Evolutionary conservation across 768 basidiomycete genomes (phyloP).

Genomic region (Collybia sp.): DNA sequence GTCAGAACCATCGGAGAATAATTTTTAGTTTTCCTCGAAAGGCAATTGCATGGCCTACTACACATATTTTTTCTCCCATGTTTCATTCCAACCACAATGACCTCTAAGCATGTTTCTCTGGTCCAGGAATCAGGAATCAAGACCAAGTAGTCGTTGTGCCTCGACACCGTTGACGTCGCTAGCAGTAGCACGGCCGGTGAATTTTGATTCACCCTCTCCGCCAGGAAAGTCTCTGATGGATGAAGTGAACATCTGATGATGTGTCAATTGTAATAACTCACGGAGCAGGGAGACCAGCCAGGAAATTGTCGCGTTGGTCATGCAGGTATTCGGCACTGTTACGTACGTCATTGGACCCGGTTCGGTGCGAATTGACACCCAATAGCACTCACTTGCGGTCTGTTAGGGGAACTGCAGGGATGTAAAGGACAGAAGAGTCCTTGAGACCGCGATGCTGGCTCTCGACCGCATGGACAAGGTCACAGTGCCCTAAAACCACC

Average conservation of each 20-base stretch:
- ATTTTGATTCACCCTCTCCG: constrained; percentile 44
- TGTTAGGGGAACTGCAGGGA: constrained; percentile 49
- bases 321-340: constrained; percentile 43
- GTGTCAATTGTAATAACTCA: constrained; percentile 16
- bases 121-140: constrained; percentile 27
- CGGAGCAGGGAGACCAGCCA: constrained; percentile 46
- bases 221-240: constrained; percentile 44
- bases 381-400: constrained; percentile 34
- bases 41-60: too few species aligned
- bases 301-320: constrained; percentile 43
- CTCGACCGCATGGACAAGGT: constrained; percentile 54
- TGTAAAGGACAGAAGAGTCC: constrained; percentile 55
- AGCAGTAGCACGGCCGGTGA: constrained; percentile 29
- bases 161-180: constrained; percentile 27
- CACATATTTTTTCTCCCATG: too few species aligned
- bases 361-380: neutral
- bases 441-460: constrained; percentile 35
- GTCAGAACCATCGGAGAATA: too few species aligned
- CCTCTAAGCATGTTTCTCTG: too few species aligned
- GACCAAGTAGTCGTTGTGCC: constrained; percentile 36
- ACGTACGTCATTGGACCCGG: neutral
- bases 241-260: neutral
- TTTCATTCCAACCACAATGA: too few species aligned
- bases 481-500: constrained; percentile 41
- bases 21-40: too few species aligned